Conservation (phyloP, 306 rosid species). For the Dicorynia guianensis region DNA sequence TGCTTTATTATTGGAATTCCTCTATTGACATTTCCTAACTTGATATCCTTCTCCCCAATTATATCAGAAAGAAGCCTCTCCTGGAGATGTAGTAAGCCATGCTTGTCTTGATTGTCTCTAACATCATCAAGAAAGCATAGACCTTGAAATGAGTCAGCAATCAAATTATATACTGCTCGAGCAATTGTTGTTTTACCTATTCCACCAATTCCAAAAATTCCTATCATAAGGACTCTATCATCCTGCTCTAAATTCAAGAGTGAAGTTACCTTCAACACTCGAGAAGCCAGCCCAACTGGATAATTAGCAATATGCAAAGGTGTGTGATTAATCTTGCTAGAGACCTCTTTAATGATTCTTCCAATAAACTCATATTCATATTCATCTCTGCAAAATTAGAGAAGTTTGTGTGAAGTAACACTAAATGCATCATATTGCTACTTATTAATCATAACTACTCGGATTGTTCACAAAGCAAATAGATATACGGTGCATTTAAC, state of each 20-base stretch:
- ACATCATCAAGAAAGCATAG: background rate
- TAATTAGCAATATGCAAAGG: background rate
- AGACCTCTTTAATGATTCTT: background rate
- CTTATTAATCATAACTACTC: too few relatives aligned
- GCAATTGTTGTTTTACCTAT: constrained; percentile 12
- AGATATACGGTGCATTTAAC: too few relatives aligned
- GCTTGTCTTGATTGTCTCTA: background rate
- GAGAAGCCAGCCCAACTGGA: background rate
- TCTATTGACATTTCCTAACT: background rate
- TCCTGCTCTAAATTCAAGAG: background rate
- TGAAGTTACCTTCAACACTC: background rate
- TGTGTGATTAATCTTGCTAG: background rate
- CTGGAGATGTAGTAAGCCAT: constrained; percentile 20
- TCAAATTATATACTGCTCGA: background rate
- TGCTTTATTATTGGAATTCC: background rate
- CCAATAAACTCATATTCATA: background rate
- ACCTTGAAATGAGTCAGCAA: constrained; percentile 10
- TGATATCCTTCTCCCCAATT: background rate
- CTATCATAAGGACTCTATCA: background rate
- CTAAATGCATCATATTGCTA: background rate
- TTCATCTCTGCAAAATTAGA: background rate
- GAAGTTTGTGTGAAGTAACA: background rate
- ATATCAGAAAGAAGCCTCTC: constrained; percentile 7
- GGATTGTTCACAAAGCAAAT: too few relatives aligned
- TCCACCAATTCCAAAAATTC: constrained; percentile 12